A percentile compares a stretch with the other conserved stretches of the same genome.
Conservation (phyloP, 192 early-diverging fungal genomes). For the Gamsiella multidivaricata region DNA sequence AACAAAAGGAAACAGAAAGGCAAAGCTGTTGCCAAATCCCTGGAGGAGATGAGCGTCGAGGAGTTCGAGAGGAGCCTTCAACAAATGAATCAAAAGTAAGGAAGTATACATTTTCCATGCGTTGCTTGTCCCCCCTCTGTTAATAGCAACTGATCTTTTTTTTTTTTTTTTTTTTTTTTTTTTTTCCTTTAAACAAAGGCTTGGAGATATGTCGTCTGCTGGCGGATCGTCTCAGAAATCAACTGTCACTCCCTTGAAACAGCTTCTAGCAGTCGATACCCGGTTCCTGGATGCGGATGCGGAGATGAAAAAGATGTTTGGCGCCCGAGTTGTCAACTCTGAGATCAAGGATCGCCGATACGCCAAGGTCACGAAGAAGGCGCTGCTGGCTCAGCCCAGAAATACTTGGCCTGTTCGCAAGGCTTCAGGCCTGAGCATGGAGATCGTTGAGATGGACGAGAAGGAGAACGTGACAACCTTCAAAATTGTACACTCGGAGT, state of each 20-base stretch:
- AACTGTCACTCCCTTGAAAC: constrained; percentile 25
- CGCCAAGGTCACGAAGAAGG: constrained; percentile 62
- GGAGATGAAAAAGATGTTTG: constrained; percentile 93
- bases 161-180: neutral
- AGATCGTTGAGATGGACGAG: constrained; percentile 53
- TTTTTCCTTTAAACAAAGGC: neutral
- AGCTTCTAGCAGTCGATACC: constrained; percentile 67
- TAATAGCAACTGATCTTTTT: neutral
- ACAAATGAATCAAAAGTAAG: constrained; percentile 69
- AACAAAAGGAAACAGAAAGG: constrained; percentile 66
- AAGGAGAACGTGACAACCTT: constrained; percentile 58
- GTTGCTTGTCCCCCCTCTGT: no score
- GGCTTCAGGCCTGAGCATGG: constrained; percentile 61
- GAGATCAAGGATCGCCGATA: constrained; percentile 63
- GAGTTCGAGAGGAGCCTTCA: constrained; percentile 74
- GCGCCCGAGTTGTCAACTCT: constrained; percentile 79
- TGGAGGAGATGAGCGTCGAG: constrained; percentile 66
- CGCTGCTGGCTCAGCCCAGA: constrained; percentile 73
- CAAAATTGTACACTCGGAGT: constrained; percentile 74
- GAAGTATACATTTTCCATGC: neutral
- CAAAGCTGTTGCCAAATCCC: constrained; percentile 39
- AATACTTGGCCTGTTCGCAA: constrained; percentile 78
- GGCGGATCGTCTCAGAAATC: constrained; percentile 8
- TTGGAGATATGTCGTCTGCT: constrained; percentile 9
- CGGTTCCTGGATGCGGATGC: constrained; percentile 83